A percentile compares a stretch with the other conserved stretches of the same genome.
Evolutionary conservation across 2,329 filamentous ascomycete genomes (phyloP).

Genomic region (Emergomyces pasteurianus): DNA sequence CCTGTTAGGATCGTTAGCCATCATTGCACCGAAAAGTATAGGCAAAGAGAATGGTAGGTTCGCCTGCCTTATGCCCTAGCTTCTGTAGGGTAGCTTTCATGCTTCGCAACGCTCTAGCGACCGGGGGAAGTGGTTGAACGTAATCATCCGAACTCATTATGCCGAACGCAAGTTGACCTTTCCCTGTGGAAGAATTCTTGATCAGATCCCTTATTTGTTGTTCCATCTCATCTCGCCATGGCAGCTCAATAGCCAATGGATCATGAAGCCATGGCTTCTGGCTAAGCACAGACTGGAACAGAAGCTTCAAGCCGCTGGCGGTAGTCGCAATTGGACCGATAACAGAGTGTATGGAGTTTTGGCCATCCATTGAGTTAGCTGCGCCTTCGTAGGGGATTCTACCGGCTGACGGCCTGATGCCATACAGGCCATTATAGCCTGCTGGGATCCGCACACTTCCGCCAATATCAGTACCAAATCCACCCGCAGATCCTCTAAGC

Average conservation of each 20-base stretch:
- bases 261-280: constrained; percentile 55
- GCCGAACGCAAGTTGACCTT: constrained; percentile 40
- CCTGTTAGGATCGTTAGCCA: constrained; percentile 9
- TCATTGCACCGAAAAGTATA: background rate
- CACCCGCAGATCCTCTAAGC: constrained; percentile 41
- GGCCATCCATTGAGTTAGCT: constrained; percentile 53
- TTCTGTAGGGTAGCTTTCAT: constrained; percentile 38
- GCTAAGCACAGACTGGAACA: constrained; percentile 45
- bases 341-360: constrained; percentile 50
- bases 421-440: constrained; percentile 48
- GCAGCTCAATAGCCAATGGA: constrained; percentile 52
- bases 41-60: background rate
- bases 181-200: constrained; percentile 19
- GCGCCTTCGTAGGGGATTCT: constrained; percentile 45
- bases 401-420: constrained; percentile 42
- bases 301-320: constrained; percentile 41
- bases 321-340: constrained; percentile 52
- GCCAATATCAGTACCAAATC: constrained; percentile 47
- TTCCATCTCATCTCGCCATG: constrained; percentile 45
- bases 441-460: constrained; percentile 48
- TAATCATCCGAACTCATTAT: constrained; percentile 42
- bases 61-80: constrained; percentile 38
- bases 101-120: constrained; percentile 42
- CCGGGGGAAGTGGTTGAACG: constrained; percentile 45
- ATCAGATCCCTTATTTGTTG: constrained; percentile 26